Evolutionary conservation across 495 filamentous ascomycete species (phyloP), one percentile per base, ranked within the genome.

Genomic region (Penicillium paradoxum): DNA sequence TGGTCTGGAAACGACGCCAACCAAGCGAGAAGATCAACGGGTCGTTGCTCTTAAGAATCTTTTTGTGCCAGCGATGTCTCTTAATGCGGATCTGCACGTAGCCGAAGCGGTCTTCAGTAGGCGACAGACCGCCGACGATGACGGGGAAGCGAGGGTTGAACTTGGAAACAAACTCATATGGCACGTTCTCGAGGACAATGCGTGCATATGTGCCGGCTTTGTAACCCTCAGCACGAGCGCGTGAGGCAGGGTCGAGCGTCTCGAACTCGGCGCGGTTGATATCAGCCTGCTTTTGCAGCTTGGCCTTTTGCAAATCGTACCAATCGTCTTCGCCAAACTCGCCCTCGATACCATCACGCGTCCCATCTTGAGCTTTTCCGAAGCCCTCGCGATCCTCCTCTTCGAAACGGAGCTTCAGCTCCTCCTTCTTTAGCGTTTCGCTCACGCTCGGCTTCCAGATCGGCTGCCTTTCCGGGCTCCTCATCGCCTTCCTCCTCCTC

Each of bases 61-160:
- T 96, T 82, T 97, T 97, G 68, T 97, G 93, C 95, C 95, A 98
- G 57, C 93, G 81, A 65, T 98, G 93, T 52, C 88, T 79, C 79
- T 97, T 97, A 75, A 98, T 97, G 33, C 95, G 83, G 44, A 97
- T 82, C 68, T 97, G 93, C 13, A 97, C 85, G 59, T 89, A 97
- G 2, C 95, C 93, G 65, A 95, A 96, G 11, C 93, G 83, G 69
- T 97, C 90, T 69, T 98, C 93, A 0, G 91, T 95, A 8, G 95
- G 80, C 34, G 89, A 83, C 36, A 98, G 76, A 42, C 93, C 93
- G 40, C 93, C 93, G 36, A 97, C 77, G 43, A 98, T 83, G 57
- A 98, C 79, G 32, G 95, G 93, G 62, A 83, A 87, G 55, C 82
- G 82, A 17, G 95, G 83, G 64, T 87, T 83, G 78, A 97, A 98